Evolutionary conservation across 352 stramenopile genomes (phyloP), one percentile per base, ranked within the genome.

Genomic region (Bremia lactucae): DNA sequence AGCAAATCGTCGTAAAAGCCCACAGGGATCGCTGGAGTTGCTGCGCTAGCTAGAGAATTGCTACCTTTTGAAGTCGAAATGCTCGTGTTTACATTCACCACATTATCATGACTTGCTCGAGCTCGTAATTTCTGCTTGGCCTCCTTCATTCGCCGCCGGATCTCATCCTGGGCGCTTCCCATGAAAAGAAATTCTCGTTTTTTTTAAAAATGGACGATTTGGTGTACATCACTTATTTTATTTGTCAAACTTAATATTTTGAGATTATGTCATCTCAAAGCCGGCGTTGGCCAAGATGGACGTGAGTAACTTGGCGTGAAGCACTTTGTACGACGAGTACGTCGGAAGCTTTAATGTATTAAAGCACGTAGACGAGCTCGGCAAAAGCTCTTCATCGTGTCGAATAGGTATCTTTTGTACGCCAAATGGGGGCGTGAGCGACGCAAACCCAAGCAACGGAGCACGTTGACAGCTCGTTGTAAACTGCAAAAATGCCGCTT

Each of bases 271-370:
- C 60, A 98, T 82, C 53, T 98, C 95, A 71, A 99, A 99, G 38
- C 95, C 95, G 4, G 92, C 82, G 22, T 78, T 83, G 0, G 89
- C 89, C 42, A 84, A 86, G 49, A 99, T 97, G 19, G 96, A 83
- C 43, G 89, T 83, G 10, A 97, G 46, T 15, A 99, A 60, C 65
- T 98, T 98, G 16, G 87, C 66, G 20, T 74, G 71, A 49, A 99
- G 61, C 39, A 96, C 74, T 42, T 94, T 96, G 59, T 96, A 87
- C 31, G 72, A 95, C 35, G 81, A 95, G 66, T 98, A 98, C 16
- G 91, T 97, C 19, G 94, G 95, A 25, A 98, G 77, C 62, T 98
- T 98, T 41, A 98, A 73, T 11, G 78, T 95, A 66, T 98, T 98
- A 68, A 98, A 98, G 69, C 95, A 98, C 41, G 95, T 98, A 14